Percentiles rank a stretch among this genome's conserved stretches.
Conservation (phyloP, 2,329 filamentous ascomycete genomes). For the Neonectria hederae region DNA sequence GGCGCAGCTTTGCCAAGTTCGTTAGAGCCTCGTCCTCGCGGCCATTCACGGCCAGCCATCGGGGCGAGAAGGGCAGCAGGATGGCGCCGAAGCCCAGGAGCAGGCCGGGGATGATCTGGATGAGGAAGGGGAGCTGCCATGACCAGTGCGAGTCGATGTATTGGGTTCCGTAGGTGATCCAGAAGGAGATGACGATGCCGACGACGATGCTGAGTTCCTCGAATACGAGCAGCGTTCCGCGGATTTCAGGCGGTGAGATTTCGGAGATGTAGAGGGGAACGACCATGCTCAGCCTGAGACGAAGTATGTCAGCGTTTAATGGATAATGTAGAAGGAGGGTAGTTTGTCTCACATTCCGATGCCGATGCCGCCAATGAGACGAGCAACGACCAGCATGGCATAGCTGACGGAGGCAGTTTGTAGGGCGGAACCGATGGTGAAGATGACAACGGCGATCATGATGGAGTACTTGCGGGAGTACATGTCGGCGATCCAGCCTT, state of each 20-base stretch:
- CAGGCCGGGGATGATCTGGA: constrained; percentile 43
- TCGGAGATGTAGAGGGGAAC: constrained; percentile 57
- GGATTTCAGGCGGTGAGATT: constrained; percentile 58
- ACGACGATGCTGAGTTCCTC: constrained; percentile 49
- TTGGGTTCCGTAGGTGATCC: constrained; percentile 45
- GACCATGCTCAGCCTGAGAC: constrained; percentile 43
- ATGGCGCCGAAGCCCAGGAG: constrained; percentile 38
- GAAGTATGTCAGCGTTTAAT: not conserved
- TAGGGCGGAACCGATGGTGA: constrained; percentile 54
- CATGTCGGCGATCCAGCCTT: constrained; percentile 49
- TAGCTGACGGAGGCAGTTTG: constrained; percentile 54
- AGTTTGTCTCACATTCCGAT: constrained; percentile 48
- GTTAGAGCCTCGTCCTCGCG: constrained; percentile 38
- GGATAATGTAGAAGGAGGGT: not conserved
- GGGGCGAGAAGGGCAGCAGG: constrained; percentile 42
- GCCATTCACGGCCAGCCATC: constrained; percentile 41
- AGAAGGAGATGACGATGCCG: constrained; percentile 46
- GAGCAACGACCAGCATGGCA: constrained; percentile 53
- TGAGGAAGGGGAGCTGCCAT: constrained; percentile 44
- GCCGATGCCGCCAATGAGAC: constrained; percentile 55
- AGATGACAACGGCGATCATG: constrained; percentile 46
- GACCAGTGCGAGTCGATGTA: constrained; percentile 40
- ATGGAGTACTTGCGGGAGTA: constrained; percentile 47
- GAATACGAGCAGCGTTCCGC: constrained; percentile 56
- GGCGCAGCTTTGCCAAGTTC: constrained; percentile 37